A percentile compares a stretch with the other conserved stretches of the same genome.
These are phyloP conservation scores for Penicillium tannophilum DNA, from an alignment of 495 filamentous ascomycete species.

Conservation along the genomic window DNA sequence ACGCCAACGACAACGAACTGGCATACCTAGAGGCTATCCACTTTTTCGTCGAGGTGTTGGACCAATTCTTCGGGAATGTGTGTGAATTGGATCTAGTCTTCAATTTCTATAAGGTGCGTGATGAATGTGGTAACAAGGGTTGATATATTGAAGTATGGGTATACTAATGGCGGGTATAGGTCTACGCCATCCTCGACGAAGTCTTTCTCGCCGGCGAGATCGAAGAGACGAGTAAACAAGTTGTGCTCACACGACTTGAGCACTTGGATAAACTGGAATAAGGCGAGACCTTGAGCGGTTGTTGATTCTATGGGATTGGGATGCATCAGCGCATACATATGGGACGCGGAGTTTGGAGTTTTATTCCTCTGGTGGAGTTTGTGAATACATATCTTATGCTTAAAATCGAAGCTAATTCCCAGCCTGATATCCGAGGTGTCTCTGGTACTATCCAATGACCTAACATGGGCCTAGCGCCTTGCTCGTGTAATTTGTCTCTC, in stretches of 20 bases:
- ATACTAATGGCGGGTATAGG: slow-evolving; percentile 50
- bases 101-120: slow-evolving; percentile 85
- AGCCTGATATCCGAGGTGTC: no score
- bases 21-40: slow-evolving; percentile 97
- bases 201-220: slow-evolving; percentile 97
- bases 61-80: slow-evolving; percentile 98
- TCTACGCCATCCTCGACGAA: slow-evolving; percentile 97
- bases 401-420: not conserved
- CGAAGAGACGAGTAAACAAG: slow-evolving; percentile 97
- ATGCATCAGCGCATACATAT: slow-evolving; percentile 18
- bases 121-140: not conserved
- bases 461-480: no score
- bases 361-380: slow-evolving; percentile 4
- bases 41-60: slow-evolving; percentile 98
- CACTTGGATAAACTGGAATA: slow-evolving; percentile 96
- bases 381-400: not conserved
- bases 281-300: slow-evolving; percentile 13
- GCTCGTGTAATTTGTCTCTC: no score
- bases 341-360: slow-evolving; percentile 25
- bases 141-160: not conserved
- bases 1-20: slow-evolving; percentile 98
- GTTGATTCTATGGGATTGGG: slow-evolving; percentile 9
- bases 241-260: slow-evolving; percentile 90
- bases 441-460: no score
- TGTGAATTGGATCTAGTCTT: slow-evolving; percentile 99